Conservation (phyloP, 768 basidiomycete species). For the Crepidotus variabilis region DNA sequence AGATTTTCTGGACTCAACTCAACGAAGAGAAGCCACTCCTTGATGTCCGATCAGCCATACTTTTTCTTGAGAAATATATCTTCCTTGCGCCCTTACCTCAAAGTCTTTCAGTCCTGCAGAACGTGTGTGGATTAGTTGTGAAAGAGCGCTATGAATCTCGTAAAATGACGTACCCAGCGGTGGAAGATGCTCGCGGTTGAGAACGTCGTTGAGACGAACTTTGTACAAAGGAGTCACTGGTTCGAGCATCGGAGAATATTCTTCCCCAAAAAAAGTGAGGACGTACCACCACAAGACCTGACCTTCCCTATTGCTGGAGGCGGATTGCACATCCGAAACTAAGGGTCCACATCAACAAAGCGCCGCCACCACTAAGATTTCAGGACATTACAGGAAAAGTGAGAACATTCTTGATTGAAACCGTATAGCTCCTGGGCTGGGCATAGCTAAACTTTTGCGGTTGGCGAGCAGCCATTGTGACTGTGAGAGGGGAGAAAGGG, state of each 20-base stretch:
- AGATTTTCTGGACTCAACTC: slow-evolving; percentile 75
- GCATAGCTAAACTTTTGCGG: slow-evolving; percentile 4
- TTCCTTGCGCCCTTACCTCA: slow-evolving; percentile 47
- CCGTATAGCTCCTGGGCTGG: slow-evolving; percentile 18
- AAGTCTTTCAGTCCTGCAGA: slow-evolving; percentile 63
- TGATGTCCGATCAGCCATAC: slow-evolving; percentile 13
- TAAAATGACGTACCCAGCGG: slow-evolving; percentile 50
- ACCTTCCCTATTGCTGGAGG: slow-evolving; percentile 67
- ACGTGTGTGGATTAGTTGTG: neutral
- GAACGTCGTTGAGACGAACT: slow-evolving; percentile 69
- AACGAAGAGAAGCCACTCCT: slow-evolving; percentile 80
- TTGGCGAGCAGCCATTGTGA: slow-evolving; percentile 4
- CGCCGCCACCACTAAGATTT: neutral
- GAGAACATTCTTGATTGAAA: slow-evolving; percentile 16
- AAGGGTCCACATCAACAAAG: neutral
- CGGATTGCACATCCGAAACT: slow-evolving; percentile 63
- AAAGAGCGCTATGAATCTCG: too few relatives aligned
- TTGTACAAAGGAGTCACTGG: slow-evolving; percentile 61
- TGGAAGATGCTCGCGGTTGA: slow-evolving; percentile 74
- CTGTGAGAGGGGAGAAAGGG: neutral
- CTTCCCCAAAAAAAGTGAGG: slow-evolving; percentile 3
- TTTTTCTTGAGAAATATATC: neutral
- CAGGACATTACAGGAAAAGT: slow-evolving; percentile 16
- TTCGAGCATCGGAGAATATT: slow-evolving; percentile 1
- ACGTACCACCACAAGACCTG: slow-evolving; percentile 55